Evolutionary conservation across 2,329 filamentous ascomycete species (phyloP), one percentile per base, ranked within the genome.

Genomic region (Bimuria novae-zelandiae): DNA sequence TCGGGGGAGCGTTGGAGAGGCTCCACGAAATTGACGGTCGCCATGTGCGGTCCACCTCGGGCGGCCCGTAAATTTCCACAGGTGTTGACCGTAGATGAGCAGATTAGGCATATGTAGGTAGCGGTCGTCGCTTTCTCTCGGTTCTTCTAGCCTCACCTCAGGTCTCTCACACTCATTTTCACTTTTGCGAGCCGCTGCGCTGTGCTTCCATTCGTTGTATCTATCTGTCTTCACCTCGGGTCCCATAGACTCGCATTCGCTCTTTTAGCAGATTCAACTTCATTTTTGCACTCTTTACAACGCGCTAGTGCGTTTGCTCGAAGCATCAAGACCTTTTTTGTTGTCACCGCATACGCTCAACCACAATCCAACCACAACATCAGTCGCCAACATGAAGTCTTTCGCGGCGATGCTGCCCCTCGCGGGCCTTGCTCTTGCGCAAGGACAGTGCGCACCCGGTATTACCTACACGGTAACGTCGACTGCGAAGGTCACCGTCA

Each of bases 131-230:
- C 23, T 47, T 35, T 29, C 25, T 30, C 12, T 41, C 8, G 21
- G 4, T 8, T 41, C n/a, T 25, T 52, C 41, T 47, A 52, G 44
- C 45, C 42, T 49, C 14, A 44, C 35, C 41, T 45, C 14, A 39
- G 44, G 49, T 55, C 53, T 46, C 53, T 51, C 37, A 35, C 48
- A 17, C 39, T 52, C 49, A 14, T n/a, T n/a, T 39, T 55, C 36
- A 33, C 23, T 62, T 61, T 60, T 54, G 57, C 62, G 63, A 63
- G 67, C 67, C 61, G 54, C 57, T 58, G 63, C 56, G 63, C 62
- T 68, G 33, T 21, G 62, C 64, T 64, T 62, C 55, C 59, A 58
- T 61, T 67, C 61, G 44, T 61, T 64, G 32, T 52, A 27, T 49
- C 23, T 41, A 49, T 40, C 37, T 35, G 25, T 41, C 36, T 41